Evolutionary conservation across 352 stramenopile species (phyloP), one percentile per base, ranked within the genome.

Genomic region (Aphanomyces stellatus): DNA sequence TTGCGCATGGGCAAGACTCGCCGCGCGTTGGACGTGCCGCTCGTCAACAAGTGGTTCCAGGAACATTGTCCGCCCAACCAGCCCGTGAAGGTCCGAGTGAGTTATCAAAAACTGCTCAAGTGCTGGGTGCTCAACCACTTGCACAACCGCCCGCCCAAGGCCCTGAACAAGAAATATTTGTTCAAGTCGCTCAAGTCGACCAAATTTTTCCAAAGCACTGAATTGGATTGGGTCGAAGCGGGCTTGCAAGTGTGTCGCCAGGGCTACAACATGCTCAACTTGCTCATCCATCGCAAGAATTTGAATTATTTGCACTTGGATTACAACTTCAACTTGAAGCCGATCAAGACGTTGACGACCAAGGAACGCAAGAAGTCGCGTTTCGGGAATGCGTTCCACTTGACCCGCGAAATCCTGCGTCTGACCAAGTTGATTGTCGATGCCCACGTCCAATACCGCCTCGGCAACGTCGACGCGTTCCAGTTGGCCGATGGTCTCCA

Each of bases 241-340:
- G 97, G 97, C 28, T 76, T 99, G 2, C 92, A 98, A 76, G 95
- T 99, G 5, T 99, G 96, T 75, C 87, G 96, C 27, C 98, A 99
- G 79, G 98, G 98, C 28, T 98, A 99, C 87, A 99, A 99, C 76
- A 99, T 99, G 90, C 84, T 99, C 31, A 99, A 99, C 74, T 74
- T 99, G 57, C 76, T 99, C 28, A 99, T 99, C 70, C 97, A 99
- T 72, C 88, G 97, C 53, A 99, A 99, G 76, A 98, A 99, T 72
- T 77, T 99, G 17, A 99, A 99, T 74, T 99, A 99, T 74, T 79
- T 99, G 35, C 97, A 99, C 80, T 84, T 99, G 69, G 98, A 99
- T 76, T 99, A 99, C 88, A 99, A 99, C 74, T 99, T 99, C 74
- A 99, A 99, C 79, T 75, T 99, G n/a, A 99, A 99, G 78, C 98